These are phyloP conservation scores for Knufia petricola DNA, from an alignment of 2,329 filamentous ascomycete genomes.

Conservation along the genomic window DNA sequence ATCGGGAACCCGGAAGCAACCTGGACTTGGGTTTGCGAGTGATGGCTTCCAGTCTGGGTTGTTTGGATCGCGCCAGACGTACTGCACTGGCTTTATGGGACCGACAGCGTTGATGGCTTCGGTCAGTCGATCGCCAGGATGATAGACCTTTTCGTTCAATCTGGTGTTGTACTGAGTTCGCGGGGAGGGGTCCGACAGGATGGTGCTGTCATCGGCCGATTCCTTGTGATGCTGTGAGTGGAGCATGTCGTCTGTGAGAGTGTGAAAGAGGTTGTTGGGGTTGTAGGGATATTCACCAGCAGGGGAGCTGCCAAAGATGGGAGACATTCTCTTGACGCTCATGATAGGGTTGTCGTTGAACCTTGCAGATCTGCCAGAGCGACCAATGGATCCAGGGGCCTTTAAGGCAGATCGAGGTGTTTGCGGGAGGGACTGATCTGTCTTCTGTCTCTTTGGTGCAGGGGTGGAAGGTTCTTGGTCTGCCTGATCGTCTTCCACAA, in stretches of 20 bases:
- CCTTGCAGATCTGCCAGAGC: conserved; percentile 2
- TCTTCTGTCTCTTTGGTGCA: conserved; percentile 7
- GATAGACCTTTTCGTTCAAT: not conserved
- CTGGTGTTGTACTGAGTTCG: not conserved
- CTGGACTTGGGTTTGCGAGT: conserved; percentile 4
- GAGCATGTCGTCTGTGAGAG: not conserved
- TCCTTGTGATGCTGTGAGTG: not conserved
- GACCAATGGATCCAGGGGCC: conserved; percentile 6
- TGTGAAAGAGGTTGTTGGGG: conserved; percentile 1
- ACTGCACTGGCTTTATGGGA: not conserved
- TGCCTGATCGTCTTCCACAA: conserved; percentile 2
- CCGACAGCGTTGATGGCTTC: not conserved
- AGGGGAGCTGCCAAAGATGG: not conserved
- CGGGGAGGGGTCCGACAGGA: conserved; percentile 1
- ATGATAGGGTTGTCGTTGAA: conserved; percentile 9
- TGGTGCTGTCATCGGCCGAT: not conserved
- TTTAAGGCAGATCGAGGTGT: conserved; percentile 10
- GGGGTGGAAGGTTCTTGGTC: conserved; percentile 4
- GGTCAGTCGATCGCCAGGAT: conserved; percentile 6
- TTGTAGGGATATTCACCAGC: conserved; percentile 3
- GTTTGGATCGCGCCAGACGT: conserved; percentile 1
- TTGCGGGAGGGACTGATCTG: not conserved
- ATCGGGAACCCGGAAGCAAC: not conserved
- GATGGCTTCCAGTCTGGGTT: conserved; percentile 7
- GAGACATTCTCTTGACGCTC: conserved; percentile 5